Base-by-base conservation (phyloP, 768 basidiomycete genomes). In the Saitozyma sp. region DNA sequence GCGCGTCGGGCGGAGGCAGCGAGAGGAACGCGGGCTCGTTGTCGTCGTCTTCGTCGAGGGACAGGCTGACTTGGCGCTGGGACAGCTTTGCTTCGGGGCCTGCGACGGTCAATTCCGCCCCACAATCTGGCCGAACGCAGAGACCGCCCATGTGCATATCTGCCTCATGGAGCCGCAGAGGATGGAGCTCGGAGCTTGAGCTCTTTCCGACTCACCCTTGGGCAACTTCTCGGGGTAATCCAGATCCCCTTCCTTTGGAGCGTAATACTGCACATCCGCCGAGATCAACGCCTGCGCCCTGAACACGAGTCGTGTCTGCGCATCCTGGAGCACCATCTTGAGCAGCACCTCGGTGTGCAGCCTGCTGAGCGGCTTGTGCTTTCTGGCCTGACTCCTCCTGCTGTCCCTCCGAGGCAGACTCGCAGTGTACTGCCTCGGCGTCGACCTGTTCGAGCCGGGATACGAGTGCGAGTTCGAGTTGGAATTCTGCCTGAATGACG, bases 291-390 rank as follows among this genome's bases (percentile, higher is more conserved):
- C 85, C 79, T 98, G 94, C 7, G 94, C 94, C 76, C 96, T 90
- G 84, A 98, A 98, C 70, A 97, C 92, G 51, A 98, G 78, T 58
- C 93, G 81, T 11, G 96, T 97, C 82, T 98, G 95, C 1, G 94
- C 92, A 75, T 98, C 95, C 76, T 97, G 94, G 37, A 97, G 80
- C 0, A 97, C 88, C 87, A 93, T 91, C 74, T 89, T 86, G 52
- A 97, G 80, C 3, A 98, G 81, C 50, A 88, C 85, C 59, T 87
- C 87, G 68, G 91, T 90, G 66, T 94, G 90, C 52, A 97, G 81
- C 54, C 84, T 82, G 17, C 83, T 83, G 5, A 88, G 81, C 10
- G 74, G 76, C 54, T 69, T 73, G 9, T 67, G 38, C 50, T 40
- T 45, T 41, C 50, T 61, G 7, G 17, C 6, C 16, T 55, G 61